Percentiles rank a stretch among this genome's conserved stretches.
Evolutionary conservation across 345 rosid genomes (phyloP).

Genomic region (Excoecaria cochinchinensis): DNA sequence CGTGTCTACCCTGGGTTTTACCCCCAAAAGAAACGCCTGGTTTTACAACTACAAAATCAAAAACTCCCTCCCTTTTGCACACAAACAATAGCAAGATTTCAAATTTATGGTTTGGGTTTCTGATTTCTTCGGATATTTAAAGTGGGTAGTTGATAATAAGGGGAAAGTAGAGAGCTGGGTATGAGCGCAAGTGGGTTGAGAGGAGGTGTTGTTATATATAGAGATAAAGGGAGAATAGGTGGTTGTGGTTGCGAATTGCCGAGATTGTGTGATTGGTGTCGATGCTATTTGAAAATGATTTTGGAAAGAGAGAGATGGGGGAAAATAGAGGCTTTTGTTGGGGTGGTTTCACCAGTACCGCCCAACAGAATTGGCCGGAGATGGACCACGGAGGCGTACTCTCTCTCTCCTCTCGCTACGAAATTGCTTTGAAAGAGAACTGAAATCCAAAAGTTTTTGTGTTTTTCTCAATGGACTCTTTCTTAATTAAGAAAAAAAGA

Average conservation of each 20-base stretch:
- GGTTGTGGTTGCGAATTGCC: conserved; percentile 3
- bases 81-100: neutral
- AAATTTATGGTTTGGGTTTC: too few relatives aligned
- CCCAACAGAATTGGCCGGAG: neutral
- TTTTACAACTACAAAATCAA: neutral
- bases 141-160: neutral
- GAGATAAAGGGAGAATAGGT: neutral
- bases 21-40: conserved; percentile 2
- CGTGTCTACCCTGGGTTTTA: conserved; percentile 28
- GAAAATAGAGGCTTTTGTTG: neutral
- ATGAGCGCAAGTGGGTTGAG: neutral
- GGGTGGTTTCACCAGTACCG: neutral
- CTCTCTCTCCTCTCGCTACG: too few relatives aligned
- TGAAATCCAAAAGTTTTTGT: too few relatives aligned
- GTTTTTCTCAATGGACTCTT: too few relatives aligned
- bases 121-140: neutral
- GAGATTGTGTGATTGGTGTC: neutral
- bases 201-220: neutral
- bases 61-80: neutral
- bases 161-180: neutral
- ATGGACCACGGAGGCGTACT: neutral
- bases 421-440: too few relatives aligned
- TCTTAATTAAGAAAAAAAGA: too few relatives aligned
- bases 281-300: neutral
- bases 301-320: too few relatives aligned